These are phyloP conservation scores for Cladosporium sp. DNA, from an alignment of 2,329 filamentous ascomycete species.

Conservation along the genomic window DNA sequence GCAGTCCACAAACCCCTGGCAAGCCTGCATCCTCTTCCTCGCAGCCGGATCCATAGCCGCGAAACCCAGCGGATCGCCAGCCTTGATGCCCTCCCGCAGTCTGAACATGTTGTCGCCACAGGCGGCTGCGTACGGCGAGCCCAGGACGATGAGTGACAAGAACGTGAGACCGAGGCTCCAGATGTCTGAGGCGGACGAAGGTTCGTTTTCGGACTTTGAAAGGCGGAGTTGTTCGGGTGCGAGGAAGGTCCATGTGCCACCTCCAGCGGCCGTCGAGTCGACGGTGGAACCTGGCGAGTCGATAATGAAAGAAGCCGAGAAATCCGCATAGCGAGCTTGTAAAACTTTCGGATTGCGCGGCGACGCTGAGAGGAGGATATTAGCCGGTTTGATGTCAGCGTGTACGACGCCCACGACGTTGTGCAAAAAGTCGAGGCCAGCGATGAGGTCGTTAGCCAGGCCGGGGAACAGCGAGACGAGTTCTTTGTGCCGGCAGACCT, in stretches of 20 bases:
- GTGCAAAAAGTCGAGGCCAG: conserved; percentile 46
- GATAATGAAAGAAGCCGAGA: conserved; percentile 42
- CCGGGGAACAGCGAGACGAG: conserved; percentile 42
- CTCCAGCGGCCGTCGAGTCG: conserved; percentile 31
- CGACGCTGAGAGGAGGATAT: conserved; percentile 42
- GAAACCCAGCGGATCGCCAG: conserved; percentile 43
- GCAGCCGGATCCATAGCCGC: conserved; percentile 39
- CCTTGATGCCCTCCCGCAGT: conserved; percentile 46
- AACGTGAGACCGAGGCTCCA: conserved; percentile 50
- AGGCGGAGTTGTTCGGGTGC: conserved; percentile 36
- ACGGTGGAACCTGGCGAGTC: conserved; percentile 24
- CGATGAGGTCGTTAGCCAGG: conserved; percentile 43
- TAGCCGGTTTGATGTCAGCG: conserved; percentile 51
- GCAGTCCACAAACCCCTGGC: conserved; percentile 40
- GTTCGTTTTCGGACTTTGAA: conserved; percentile 32
- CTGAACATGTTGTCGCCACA: conserved; percentile 42
- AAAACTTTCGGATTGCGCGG: conserved; percentile 22
- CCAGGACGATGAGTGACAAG: conserved; percentile 44
- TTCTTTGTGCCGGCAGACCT: conserved; percentile 37
- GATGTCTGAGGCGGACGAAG: conserved; percentile 42
- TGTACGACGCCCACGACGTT: conserved; percentile 40
- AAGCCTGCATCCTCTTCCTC: conserved; percentile 33
- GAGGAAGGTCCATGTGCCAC: conserved; percentile 52
- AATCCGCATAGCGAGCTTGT: conserved; percentile 43
- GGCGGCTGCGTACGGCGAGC: conserved; percentile 43